Evolutionary conservation across 495 filamentous ascomycete genomes (phyloP).

Genomic region (Hypoxylon fragiforme): DNA sequence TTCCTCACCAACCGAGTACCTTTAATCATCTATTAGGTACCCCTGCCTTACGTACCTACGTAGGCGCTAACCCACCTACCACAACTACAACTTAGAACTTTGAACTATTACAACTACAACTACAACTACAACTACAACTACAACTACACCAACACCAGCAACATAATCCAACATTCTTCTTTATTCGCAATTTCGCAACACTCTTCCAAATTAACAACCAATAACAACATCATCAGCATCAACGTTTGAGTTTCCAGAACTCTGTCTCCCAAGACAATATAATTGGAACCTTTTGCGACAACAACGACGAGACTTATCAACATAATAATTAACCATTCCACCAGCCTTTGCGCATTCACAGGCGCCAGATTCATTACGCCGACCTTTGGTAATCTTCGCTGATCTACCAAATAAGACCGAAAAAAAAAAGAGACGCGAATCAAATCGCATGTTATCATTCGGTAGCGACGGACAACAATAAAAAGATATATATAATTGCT

Average conservation of each 20-base stretch:
- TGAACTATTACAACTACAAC: background rate
- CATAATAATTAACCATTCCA: background rate
- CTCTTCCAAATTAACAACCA: too few species aligned
- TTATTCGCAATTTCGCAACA: too few species aligned
- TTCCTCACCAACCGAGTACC: background rate
- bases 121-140: background rate
- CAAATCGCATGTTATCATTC: constrained; percentile 26
- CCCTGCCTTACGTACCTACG: too few species aligned
- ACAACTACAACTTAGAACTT: too few species aligned
- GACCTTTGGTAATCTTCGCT: constrained; percentile 27
- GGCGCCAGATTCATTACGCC: constrained; percentile 7
- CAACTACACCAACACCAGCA: background rate
- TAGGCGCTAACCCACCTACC: too few species aligned
- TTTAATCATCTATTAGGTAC: too few species aligned
- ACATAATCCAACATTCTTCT: background rate
- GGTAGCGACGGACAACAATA: constrained; percentile 18
- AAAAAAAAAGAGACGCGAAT: background rate
- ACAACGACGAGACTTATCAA: background rate
- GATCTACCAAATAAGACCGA: constrained; percentile 23
- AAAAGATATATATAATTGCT: constrained; percentile 18
- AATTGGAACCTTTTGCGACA: background rate
- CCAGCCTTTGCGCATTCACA: background rate
- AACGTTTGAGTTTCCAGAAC: too few species aligned
- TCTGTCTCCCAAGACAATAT: background rate
- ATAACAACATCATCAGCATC: too few species aligned